Conservation (phyloP, 371 early-diverging fungal species). For the Mycotypha africana region DNA sequence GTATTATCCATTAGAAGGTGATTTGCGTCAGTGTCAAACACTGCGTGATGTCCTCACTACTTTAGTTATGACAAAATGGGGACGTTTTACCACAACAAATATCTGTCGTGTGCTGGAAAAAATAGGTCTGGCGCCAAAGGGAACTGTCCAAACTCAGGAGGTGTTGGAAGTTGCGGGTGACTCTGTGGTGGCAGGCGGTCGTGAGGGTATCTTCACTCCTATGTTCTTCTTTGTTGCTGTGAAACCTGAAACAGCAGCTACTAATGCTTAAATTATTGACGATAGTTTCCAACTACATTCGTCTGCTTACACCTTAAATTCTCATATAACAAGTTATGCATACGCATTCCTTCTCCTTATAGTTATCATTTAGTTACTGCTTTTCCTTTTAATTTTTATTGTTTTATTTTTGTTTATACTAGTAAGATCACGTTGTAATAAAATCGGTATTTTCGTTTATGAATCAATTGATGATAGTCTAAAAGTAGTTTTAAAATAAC, state of each 20-base stretch:
- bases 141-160: slow-evolving; percentile 74
- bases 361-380: no score
- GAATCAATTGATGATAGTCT: no score
- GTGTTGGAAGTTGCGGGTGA: slow-evolving; percentile 79
- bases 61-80: slow-evolving; percentile 48
- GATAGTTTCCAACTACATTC: no score
- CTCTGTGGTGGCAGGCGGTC: slow-evolving; percentile 73
- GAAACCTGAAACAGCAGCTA: slow-evolving; percentile 63
- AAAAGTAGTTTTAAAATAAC: no score
- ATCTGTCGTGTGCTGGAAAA: slow-evolving; percentile 67
- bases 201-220: slow-evolving; percentile 80
- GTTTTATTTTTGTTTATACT: no score
- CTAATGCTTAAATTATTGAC: no score
- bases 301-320: no score
- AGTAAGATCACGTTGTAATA: no score
- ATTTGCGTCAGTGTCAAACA: slow-evolving; percentile 48
- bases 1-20: slow-evolving; percentile 77
- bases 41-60: slow-evolving; percentile 57
- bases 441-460: no score
- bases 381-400: no score
- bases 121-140: slow-evolving; percentile 76
- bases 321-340: no score
- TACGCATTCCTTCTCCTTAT: no score
- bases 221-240: slow-evolving; percentile 91
- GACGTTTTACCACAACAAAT: slow-evolving; percentile 60